Evolutionary conservation across 2,329 filamentous ascomycete genomes (phyloP), one percentile per base, ranked within the genome.

Genomic region (Xylariaceae sp.): DNA sequence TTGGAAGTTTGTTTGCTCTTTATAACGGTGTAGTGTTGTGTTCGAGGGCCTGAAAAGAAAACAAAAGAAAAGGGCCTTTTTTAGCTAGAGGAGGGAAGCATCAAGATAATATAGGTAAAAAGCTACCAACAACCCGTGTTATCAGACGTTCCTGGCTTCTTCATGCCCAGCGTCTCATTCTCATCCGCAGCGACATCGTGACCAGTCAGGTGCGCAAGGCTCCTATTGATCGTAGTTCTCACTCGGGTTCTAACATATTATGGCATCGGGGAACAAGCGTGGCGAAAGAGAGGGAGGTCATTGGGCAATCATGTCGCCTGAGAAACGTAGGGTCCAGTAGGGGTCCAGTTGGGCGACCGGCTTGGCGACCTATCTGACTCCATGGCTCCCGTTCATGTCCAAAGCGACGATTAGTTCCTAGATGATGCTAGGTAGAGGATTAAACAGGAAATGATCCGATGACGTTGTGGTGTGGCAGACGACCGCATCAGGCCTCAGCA

Each of bases 161-260:
- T 24, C 47, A 29, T 16, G 9, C 16, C 53, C 45, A 41, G 60
- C 56, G 16, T 51, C 21, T 40, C 43, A 9, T 37, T 51, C 50
- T 58, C 54, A 59, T 61, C 62, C 44, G 60, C 61, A 58, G 57
- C 60, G 24, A 57, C 53, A 57, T 50, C 57, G 46, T 64, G 60
- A 67, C 61, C 61, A 60, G 26, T 53, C 43, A 45, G 34, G 29
- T 16, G 33, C 17, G 17, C 29, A 29, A 33, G 40, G 48, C 36
- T 48, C 31, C 31, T 49, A 51, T 53, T 14, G 28, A 31, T 11
- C 45, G 26, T 21, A n/a, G 28, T 39, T 51, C 53, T 39, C 40
- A 52, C 34, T 47, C 33, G 33, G 33, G 37, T 48, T 24, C 36
- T 16, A 11, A 11, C 11, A 29, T 26, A n/a, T 52, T 45, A n/a